phyloP scores from a whole-genome alignment of 176 grass and related monocot genomes.

The Phyllostachys edulis region DNA sequence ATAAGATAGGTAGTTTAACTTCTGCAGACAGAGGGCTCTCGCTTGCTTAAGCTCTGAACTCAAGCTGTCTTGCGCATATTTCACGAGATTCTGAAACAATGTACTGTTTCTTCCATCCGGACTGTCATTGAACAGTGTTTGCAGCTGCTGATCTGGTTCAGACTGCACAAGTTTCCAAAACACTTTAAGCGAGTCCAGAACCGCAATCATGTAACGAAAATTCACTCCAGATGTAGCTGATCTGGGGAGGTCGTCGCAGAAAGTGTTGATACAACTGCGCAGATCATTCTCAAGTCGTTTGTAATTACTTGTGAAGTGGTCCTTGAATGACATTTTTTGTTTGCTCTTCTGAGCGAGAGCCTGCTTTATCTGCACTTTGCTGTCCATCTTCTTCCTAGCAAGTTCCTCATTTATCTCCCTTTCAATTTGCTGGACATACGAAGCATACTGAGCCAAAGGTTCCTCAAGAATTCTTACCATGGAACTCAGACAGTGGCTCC shows the following conservation, averaged over 20 bases:
- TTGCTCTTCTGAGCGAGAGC: background rate
- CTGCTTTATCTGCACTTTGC: background rate
- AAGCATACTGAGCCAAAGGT: slow-evolving; percentile 33
- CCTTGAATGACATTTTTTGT: slow-evolving; percentile 24
- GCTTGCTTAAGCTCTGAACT: slow-evolving; percentile 20
- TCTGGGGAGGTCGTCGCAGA: slow-evolving; percentile 45
- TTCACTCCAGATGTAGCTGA: slow-evolving; percentile 17
- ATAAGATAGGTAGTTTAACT: background rate
- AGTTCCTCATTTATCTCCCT: background rate
- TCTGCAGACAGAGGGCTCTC: slow-evolving; percentile 12
- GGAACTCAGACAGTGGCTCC: slow-evolving; percentile 39
- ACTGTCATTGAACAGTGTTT: slow-evolving; percentile 2
- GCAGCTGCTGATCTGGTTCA: slow-evolving; percentile 7
- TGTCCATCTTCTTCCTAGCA: background rate
- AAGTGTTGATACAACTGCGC: slow-evolving; percentile 6
- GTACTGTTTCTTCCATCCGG: background rate
- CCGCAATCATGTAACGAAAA: slow-evolving; percentile 8
- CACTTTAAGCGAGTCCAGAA: background rate
- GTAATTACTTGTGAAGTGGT: slow-evolving; percentile 23
- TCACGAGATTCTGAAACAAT: slow-evolving; percentile 10
- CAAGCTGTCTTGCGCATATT: background rate
- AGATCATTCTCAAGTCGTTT: background rate
- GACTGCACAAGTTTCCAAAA: slow-evolving; percentile 8
- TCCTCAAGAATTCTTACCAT: slow-evolving; percentile 47
- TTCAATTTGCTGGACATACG: background rate